Evolutionary conservation across 257 asterid species (phyloP), one percentile per base, ranked within the genome.

Genomic region (Solanum sejunctum): DNA sequence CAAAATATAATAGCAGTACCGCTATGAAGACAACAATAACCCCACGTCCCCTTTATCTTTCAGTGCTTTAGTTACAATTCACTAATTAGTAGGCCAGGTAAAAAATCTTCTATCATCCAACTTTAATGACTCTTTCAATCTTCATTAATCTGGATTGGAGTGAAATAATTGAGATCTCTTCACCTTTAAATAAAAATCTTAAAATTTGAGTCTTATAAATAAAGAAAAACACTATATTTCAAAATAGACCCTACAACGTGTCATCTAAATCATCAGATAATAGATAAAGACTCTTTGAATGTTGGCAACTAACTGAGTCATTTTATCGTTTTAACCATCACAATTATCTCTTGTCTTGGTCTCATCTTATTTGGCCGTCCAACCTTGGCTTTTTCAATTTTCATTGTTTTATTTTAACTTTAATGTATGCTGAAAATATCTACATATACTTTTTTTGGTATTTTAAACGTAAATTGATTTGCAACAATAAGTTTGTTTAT

Each of bases 311-410:
- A 78, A 43, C 88, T 85, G 26, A 4, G 92, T 94, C 90, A 89
- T 91, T 91, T 93, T 78, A 85, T 49, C 84, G 66, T 7, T 82
- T 71, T 23, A 64, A 61, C 56, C 36, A 32, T 13, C 17, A 45
- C 63, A 87, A 92, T 91, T 85, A 88, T 92, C 92, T 84, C 69
- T 64, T 58, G 36, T 60, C 43, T 80, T 87, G 3, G 86, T 87
- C 88, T 89, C 41, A 56, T 71, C 83, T 88, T 86, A 82, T 87
- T 84, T 81, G 91, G 56, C 56, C 80, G 92, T 86, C 89, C 89
- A 83, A 88, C 89, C 87, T 89, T 86, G 90, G 88, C 90, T 88
- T 85, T 88, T 86, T 89, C 91, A 36, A 84, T 64, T 12, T 73
- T 12, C 20, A 26, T n/a, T n/a, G n/a, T 66, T 41, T 36, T 69